Conservation (phyloP, 1,284 basidiomycete species). For the Moesziomyces aphidis region DNA sequence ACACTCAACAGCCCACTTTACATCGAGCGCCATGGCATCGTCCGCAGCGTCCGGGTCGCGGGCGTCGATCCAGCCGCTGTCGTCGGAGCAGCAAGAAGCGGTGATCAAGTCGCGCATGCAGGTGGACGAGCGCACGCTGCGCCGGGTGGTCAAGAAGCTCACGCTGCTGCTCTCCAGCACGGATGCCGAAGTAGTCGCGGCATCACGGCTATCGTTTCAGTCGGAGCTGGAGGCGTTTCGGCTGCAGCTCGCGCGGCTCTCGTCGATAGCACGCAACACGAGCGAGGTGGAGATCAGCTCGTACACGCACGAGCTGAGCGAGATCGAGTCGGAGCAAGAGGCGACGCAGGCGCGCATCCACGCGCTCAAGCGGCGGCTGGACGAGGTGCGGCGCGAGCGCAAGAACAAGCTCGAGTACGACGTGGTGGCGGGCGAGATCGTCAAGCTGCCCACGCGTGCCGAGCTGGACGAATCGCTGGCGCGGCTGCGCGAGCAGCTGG, state of each 20-base stretch:
- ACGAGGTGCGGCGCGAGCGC: conserved; percentile 44
- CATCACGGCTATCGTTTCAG: conserved; percentile 32
- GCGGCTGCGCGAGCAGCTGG: conserved; percentile 24
- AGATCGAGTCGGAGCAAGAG: conserved; percentile 31
- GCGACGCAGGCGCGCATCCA: conserved; percentile 39
- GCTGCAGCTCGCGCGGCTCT: conserved; percentile 17
- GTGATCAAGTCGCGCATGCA: conserved; percentile 44
- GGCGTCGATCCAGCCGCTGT: conserved; percentile 22
- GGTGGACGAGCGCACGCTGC: conserved; percentile 35
- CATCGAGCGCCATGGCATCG: not conserved
- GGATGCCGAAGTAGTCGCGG: conserved; percentile 21
- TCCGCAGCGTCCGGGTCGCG: conserved; percentile 30
- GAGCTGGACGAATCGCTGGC: conserved; percentile 38
- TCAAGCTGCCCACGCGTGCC: conserved; percentile 41
- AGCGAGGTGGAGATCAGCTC: conserved; percentile 23
- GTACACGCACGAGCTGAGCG: conserved; percentile 21
- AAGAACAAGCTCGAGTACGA: conserved; percentile 61
- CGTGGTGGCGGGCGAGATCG: conserved; percentile 50
- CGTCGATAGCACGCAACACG: conserved; percentile 28
- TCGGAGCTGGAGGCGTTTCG: conserved; percentile 38
- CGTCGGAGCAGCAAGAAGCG: conserved; percentile 36
- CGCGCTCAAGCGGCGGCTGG: conserved; percentile 39
- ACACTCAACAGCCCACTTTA: no score
- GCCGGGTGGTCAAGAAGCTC: conserved; percentile 40
- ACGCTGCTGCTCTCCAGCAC: conserved; percentile 19